A percentile compares a stretch with the other conserved stretches of the same genome.
Evolutionary conservation across 2,329 filamentous ascomycete species (phyloP).

Genomic region (Exophiala calicioides): DNA sequence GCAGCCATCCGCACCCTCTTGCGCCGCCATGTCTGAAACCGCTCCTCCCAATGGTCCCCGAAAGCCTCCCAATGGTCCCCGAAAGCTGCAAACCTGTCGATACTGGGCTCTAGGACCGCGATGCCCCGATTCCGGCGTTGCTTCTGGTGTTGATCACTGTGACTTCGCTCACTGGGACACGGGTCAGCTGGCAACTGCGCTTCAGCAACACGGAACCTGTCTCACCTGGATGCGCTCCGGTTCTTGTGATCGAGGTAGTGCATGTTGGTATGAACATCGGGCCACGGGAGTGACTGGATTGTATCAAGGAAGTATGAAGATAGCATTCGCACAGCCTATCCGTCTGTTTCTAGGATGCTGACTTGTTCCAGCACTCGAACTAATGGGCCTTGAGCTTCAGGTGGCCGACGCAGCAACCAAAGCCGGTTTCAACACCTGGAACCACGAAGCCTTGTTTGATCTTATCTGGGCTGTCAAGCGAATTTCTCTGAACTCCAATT

Average conservation of each 20-base stretch:
- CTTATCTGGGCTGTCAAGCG: conserved; percentile 31
- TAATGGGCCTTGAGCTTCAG: conserved; percentile 24
- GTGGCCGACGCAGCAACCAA: conserved; percentile 25
- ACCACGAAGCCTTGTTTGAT: conserved; percentile 27
- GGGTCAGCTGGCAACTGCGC: conserved; percentile 18
- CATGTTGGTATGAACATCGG: conserved; percentile 30
- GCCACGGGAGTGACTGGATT: conserved; percentile 27
- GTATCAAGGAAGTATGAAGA: conserved; percentile 26
- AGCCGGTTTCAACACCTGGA: conserved; percentile 26
- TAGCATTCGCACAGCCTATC: too few species aligned
- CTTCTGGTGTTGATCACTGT: conserved; percentile 14
- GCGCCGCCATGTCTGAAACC: neutral
- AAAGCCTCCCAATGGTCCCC: neutral
- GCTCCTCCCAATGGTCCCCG: neutral
- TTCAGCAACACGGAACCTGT: conserved; percentile 30
- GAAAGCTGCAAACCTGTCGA: conserved; percentile 23
- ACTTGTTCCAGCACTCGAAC: conserved; percentile 18
- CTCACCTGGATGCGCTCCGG: conserved; percentile 19
- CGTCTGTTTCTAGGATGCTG: conserved; percentile 1
- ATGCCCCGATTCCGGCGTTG: conserved; percentile 28
- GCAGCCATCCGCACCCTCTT: too few species aligned
- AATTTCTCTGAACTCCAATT: conserved; percentile 12
- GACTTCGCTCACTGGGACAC: conserved; percentile 29
- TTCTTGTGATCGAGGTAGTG: conserved; percentile 16
- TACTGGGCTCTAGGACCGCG: conserved; percentile 30